phyloP scores from a whole-genome alignment of 164 flowering plant genomes.

The Dillenia suffruticosa region DNA sequence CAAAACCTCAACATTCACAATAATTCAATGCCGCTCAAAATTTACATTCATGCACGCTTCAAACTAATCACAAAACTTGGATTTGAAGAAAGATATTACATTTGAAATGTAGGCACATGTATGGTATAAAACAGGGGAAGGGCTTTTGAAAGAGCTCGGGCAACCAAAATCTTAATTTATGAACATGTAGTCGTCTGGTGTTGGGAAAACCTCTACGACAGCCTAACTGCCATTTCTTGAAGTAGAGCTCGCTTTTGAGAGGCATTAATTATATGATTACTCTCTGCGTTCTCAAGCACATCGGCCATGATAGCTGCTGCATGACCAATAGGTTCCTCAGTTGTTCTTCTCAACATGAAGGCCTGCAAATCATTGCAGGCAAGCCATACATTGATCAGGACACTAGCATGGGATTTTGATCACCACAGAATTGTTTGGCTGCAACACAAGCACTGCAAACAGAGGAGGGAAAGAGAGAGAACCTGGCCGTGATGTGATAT shows the following conservation, averaged over 20 bases:
- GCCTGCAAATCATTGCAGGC: constrained; percentile 39
- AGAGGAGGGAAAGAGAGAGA: constrained; percentile 17
- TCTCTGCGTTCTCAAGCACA: constrained; percentile 90
- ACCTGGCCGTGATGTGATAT: constrained; percentile 99
- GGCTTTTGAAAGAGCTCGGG: not conserved
- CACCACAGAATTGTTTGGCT: no score
- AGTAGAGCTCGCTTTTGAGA: constrained; percentile 83
- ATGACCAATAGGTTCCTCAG: constrained; percentile 97
- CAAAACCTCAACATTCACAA: no score
- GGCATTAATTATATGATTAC: constrained; percentile 68
- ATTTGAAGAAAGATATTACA: not conserved
- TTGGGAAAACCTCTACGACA: constrained; percentile 33
- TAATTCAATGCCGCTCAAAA: not conserved
- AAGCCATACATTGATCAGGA: no score
- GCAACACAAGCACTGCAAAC: not conserved
- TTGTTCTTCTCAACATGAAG: constrained; percentile 89
- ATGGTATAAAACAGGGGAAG: not conserved
- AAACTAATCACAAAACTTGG: not conserved
- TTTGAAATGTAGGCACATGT: not conserved
- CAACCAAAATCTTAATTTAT: not conserved
- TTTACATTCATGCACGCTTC: constrained; percentile 14
- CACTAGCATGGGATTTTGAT: no score
- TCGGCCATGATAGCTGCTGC: constrained; percentile 94
- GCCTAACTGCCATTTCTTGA: constrained; percentile 93
- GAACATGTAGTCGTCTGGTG: not conserved